Evolutionary conservation across 2,329 filamentous ascomycete genomes (phyloP).

Genomic region (Pseudodiploospora longispora): DNA sequence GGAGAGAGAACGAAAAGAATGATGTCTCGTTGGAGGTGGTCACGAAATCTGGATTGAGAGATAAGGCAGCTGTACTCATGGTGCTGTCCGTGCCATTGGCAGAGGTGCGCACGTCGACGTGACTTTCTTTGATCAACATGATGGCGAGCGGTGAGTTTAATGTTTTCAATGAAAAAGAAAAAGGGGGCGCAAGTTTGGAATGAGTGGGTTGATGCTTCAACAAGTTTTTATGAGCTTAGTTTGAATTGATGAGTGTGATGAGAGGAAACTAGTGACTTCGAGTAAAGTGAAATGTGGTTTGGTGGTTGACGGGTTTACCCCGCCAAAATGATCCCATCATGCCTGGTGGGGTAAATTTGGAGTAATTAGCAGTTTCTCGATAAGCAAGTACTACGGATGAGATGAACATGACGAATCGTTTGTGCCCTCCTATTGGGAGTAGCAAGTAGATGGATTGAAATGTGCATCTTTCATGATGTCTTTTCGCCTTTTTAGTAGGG

Average conservation of each 20-base stretch:
- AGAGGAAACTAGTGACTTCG: too few relatives aligned
- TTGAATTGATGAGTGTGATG: too few relatives aligned
- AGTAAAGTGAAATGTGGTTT: neutral
- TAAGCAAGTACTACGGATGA: too few relatives aligned
- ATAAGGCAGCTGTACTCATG: conserved; percentile 36
- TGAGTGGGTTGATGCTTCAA: too few relatives aligned
- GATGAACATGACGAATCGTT: too few relatives aligned
- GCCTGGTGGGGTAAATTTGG: neutral
- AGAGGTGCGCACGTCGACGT: conserved; percentile 41
- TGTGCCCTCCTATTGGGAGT: too few relatives aligned
- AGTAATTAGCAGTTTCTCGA: neutral
- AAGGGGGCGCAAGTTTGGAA: too few relatives aligned
- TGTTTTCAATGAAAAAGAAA: too few relatives aligned
- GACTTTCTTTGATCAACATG: conserved; percentile 49
- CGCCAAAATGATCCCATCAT: neutral
- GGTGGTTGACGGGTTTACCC: neutral
- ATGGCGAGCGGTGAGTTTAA: conserved; percentile 1
- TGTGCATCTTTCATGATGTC: too few relatives aligned
- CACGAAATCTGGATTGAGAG: neutral
- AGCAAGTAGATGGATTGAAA: too few relatives aligned
- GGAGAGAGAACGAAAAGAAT: conserved; percentile 6
- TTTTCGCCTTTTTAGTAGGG: too few relatives aligned
- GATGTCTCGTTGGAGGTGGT: neutral
- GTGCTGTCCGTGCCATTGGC: conserved; percentile 45
- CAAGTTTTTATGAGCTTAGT: too few relatives aligned